A percentile compares a stretch with the other conserved stretches of the same genome.
Evolutionary conservation across 768 basidiomycete species (phyloP).

Genomic region (Leucosporidium yakuticum): DNA sequence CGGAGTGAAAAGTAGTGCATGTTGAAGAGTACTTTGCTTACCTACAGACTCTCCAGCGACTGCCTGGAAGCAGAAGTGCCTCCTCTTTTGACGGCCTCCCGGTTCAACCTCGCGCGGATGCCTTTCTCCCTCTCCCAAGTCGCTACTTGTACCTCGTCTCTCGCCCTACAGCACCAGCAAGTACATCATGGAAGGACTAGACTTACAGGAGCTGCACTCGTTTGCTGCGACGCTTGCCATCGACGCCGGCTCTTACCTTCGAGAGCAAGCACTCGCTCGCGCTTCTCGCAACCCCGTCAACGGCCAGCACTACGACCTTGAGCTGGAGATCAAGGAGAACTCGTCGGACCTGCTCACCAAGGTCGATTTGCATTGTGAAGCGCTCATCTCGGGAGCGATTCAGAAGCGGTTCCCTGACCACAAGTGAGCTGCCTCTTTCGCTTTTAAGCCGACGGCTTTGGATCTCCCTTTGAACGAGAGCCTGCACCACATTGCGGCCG

Average conservation of each 20-base stretch:
- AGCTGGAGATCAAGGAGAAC: slow-evolving; percentile 35
- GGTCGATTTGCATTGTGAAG: slow-evolving; percentile 29
- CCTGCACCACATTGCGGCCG: too few relatives aligned
- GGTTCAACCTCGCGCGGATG: too few relatives aligned
- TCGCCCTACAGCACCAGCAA: too few relatives aligned
- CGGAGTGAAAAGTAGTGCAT: too few relatives aligned
- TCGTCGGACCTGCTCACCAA: slow-evolving; percentile 30
- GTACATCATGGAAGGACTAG: slow-evolving; percentile 5
- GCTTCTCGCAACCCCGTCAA: slow-evolving; percentile 9
- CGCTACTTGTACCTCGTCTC: too few relatives aligned
- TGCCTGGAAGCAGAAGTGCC: too few relatives aligned
- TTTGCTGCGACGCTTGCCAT: slow-evolving; percentile 30
- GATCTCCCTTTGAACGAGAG: too few relatives aligned
- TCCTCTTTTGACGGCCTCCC: too few relatives aligned
- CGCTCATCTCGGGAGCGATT: slow-evolving; percentile 30
- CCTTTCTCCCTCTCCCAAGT: too few relatives aligned
- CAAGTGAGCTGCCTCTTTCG: slow-evolving; percentile 17
- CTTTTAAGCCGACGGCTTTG: too few relatives aligned
- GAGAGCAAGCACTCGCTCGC: slow-evolving; percentile 31
- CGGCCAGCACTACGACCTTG: slow-evolving; percentile 14
- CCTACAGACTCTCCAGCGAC: too few relatives aligned
- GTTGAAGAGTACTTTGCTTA: too few relatives aligned
- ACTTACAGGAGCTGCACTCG: slow-evolving; percentile 28
- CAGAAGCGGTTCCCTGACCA: slow-evolving; percentile 25
- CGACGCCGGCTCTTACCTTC: slow-evolving; percentile 34